phyloP scores from a whole-genome alignment of 2,329 filamentous ascomycete genomes.

The Botrytis elliptica region DNA sequence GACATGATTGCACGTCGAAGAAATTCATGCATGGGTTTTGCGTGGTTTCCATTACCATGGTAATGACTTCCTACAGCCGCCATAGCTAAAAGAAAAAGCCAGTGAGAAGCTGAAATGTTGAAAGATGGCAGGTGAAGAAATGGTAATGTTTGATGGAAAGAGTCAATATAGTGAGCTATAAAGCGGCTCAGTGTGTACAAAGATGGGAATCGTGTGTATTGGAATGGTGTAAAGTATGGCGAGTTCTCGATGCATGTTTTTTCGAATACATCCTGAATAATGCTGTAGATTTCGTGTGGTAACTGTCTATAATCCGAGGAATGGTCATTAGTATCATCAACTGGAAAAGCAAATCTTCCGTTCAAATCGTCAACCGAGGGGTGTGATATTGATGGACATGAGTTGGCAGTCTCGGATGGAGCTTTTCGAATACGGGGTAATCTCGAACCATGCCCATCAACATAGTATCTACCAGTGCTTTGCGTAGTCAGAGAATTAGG shows the following conservation, averaged over 20 bases:
- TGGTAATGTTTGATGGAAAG: constrained; percentile 38
- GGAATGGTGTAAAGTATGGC: constrained; percentile 23
- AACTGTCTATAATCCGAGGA: constrained; percentile 15
- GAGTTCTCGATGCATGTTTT: constrained; percentile 28
- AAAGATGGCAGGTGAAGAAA: constrained; percentile 2
- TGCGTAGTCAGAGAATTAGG: constrained; percentile 24
- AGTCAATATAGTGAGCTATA: constrained; percentile 41
- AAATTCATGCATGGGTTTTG: constrained; percentile 24
- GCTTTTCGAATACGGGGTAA: constrained; percentile 31
- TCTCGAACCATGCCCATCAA: constrained; percentile 34
- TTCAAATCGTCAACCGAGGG: not conserved
- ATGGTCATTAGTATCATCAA: constrained; percentile 10
- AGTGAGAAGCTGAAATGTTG: constrained; percentile 39
- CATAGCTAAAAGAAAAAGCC: constrained; percentile 43
- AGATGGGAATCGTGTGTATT: constrained; percentile 27
- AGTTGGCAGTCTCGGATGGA: constrained; percentile 25
- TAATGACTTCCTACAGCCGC: constrained; percentile 44
- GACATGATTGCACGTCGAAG: not conserved
- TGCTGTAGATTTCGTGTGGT: constrained; percentile 25
- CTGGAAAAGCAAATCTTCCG: constrained; percentile 24
- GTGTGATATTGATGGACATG: constrained; percentile 12
- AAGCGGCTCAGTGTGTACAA: constrained; percentile 30
- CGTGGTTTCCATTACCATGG: constrained; percentile 32
- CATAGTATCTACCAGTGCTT: constrained; percentile 31
- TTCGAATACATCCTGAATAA: constrained; percentile 27